Conservation (phyloP, 179 eudicot species). For the Patellifolia procumbens region DNA sequence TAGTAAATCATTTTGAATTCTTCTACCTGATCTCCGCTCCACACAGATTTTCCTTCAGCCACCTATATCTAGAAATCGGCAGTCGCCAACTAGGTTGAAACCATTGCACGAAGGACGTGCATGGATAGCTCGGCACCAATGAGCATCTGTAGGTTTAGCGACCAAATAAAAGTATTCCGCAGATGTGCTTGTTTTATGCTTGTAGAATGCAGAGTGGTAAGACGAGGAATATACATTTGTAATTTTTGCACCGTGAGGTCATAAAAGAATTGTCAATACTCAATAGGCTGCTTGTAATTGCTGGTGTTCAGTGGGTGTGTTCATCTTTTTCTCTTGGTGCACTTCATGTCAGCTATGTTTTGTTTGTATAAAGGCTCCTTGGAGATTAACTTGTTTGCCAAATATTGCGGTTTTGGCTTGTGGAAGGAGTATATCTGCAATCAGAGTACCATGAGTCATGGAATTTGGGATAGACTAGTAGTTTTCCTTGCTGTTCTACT, state of each 20-base stretch:
- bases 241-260: background rate
- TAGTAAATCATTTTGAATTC: background rate
- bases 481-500: background rate
- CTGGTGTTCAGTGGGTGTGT: constrained; percentile 1
- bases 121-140: background rate
- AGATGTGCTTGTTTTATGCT: background rate
- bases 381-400: background rate
- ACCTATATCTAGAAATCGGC: background rate
- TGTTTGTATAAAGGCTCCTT: background rate
- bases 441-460: background rate
- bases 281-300: background rate
- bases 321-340: background rate
- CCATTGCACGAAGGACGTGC: background rate
- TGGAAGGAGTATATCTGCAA: background rate
- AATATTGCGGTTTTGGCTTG: background rate
- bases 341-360: background rate
- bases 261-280: background rate
- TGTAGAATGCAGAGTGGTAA: constrained; percentile 1
- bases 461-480: background rate
- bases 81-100: background rate
- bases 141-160: background rate
- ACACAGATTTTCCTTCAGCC: background rate
- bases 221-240: background rate
- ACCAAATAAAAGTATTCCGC: background rate
- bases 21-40: background rate